phyloP scores from a whole-genome alignment of 371 early-diverging fungal species.

The Mucor lusitanicus region DNA sequence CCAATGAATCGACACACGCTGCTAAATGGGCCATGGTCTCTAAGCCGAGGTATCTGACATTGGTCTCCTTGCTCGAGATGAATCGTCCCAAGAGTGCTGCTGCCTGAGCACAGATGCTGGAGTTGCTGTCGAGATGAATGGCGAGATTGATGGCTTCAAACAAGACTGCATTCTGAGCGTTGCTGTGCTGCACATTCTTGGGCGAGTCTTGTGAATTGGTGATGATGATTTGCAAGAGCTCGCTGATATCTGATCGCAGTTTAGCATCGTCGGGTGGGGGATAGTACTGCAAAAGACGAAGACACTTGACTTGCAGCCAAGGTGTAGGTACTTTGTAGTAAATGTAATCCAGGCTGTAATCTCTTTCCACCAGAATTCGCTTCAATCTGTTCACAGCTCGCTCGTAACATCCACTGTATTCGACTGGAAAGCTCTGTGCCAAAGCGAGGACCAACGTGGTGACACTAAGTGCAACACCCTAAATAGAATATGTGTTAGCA shows the following conservation, averaged over 20 bases:
- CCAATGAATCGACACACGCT: slow-evolving; percentile 82
- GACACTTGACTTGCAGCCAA: slow-evolving; percentile 96
- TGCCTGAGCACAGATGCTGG: slow-evolving; percentile 83
- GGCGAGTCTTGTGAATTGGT: slow-evolving; percentile 84
- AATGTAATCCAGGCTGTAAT: slow-evolving; percentile 83
- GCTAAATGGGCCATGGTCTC: slow-evolving; percentile 98
- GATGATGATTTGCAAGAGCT: slow-evolving; percentile 80
- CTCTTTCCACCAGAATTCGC: slow-evolving; percentile 86
- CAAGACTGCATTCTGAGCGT: slow-evolving; percentile 93
- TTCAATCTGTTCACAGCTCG: slow-evolving; percentile 81
- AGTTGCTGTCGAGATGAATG: slow-evolving; percentile 90
- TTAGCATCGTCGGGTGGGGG: slow-evolving; percentile 79
- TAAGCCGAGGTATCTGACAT: slow-evolving; percentile 91
- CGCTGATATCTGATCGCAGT: slow-evolving; percentile 63
- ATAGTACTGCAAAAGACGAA: slow-evolving; percentile 93
- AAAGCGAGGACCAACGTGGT: slow-evolving; percentile 85
- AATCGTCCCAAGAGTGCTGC: slow-evolving; percentile 83
- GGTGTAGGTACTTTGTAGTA: slow-evolving; percentile 98
- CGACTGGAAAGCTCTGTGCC: slow-evolving; percentile 86
- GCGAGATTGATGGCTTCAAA: slow-evolving; percentile 96
- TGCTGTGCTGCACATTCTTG: slow-evolving; percentile 95
- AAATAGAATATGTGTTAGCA: background rate
- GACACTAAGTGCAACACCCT: slow-evolving; percentile 88
- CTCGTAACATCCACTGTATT: slow-evolving; percentile 72
- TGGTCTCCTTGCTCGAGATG: slow-evolving; percentile 93